Conservation (phyloP, 257 asterid species). For the Cruciata laevipes region DNA sequence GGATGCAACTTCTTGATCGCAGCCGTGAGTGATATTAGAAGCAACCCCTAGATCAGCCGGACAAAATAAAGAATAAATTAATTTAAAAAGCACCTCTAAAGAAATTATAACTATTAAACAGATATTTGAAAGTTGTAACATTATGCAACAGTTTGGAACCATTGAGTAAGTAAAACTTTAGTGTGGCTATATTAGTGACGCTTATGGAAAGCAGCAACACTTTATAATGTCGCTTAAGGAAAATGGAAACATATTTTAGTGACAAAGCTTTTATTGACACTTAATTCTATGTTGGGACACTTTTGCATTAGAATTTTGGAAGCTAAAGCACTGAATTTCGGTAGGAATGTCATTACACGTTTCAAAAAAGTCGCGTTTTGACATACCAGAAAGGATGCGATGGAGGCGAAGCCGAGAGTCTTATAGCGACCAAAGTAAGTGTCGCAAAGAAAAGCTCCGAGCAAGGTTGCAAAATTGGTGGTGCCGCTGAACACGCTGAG, state of each 20-base stretch:
- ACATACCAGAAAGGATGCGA: constrained; percentile 46
- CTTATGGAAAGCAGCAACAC: too few species aligned
- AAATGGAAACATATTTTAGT: too few species aligned
- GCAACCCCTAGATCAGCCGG: constrained; percentile 35
- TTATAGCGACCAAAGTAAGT: constrained; percentile 74
- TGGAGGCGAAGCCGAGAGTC: constrained; percentile 48
- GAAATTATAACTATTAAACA: neutral
- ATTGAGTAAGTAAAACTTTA: neutral
- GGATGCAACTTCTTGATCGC: constrained; percentile 61
- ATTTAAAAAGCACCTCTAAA: neutral
- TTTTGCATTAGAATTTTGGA: neutral
- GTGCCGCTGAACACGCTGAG: constrained; percentile 64
- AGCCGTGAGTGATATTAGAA: constrained; percentile 49
- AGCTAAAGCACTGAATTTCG: too few species aligned
- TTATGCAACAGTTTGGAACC: neutral
- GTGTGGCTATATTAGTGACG: too few species aligned
- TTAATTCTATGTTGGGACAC: too few species aligned
- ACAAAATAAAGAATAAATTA: neutral
- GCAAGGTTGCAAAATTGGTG: constrained; percentile 53
- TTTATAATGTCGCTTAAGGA: too few species aligned
- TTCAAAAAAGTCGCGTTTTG: neutral
- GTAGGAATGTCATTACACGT: too few species aligned
- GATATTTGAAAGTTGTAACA: neutral
- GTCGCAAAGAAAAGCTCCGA: constrained; percentile 63
- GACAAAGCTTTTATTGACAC: too few species aligned